These are phyloP conservation scores for Mycena citricolor DNA, from an alignment of 1,284 basidiomycete species.

Conservation along the genomic window DNA sequence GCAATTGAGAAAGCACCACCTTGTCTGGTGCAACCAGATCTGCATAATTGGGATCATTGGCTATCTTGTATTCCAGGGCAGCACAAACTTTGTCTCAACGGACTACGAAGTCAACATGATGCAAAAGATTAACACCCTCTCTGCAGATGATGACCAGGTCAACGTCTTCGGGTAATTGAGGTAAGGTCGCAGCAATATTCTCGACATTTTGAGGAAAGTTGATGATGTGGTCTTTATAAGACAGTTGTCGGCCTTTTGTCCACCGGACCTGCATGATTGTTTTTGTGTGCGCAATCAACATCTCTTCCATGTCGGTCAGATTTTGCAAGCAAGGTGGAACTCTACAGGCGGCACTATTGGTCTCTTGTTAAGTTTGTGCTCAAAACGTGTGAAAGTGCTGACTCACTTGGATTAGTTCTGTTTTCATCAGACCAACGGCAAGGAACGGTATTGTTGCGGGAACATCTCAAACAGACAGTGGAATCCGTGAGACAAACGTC, in stretches of 20 bases:
- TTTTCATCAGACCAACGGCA: conserved; percentile 19
- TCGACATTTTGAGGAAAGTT: conserved; percentile 25
- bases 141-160: conserved; percentile 24
- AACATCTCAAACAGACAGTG: conserved; percentile 3
- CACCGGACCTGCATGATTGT: conserved; percentile 19
- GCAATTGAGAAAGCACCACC: conserved; percentile 8
- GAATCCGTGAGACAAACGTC: conserved; percentile 7
- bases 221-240: conserved; percentile 27
- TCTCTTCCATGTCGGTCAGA: conserved; percentile 24
- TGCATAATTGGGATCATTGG: conserved; percentile 12
- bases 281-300: conserved; percentile 21
- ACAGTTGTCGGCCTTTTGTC: conserved; percentile 17
- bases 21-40: conserved; percentile 10
- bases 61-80: conserved; percentile 17
- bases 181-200: conserved; percentile 18
- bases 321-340: conserved; percentile 33
- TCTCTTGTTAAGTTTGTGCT: background rate
- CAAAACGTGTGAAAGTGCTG: background rate
- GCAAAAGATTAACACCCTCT: conserved; percentile 14
- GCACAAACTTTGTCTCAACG: conserved; percentile 19
- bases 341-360: background rate
- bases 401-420: conserved; percentile 15
- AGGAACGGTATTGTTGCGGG: background rate
- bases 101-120: conserved; percentile 21
- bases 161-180: conserved; percentile 24